A percentile compares a stretch with the other conserved stretches of the same genome.
phyloP scores from a whole-genome alignment of 306 rosid species.

The Quercus suber region DNA sequence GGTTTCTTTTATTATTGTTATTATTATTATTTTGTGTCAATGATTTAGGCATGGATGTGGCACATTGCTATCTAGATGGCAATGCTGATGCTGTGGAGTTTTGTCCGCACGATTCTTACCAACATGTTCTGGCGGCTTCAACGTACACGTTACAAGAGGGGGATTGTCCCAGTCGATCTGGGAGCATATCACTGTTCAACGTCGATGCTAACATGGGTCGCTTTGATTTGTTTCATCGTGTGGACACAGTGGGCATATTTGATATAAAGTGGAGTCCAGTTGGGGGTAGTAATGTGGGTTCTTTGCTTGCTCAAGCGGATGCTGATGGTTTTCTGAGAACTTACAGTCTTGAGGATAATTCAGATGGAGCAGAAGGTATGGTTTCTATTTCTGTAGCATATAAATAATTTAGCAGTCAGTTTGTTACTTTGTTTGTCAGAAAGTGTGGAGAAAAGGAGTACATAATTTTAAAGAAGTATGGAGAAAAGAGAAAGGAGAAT shows the following conservation, averaged over 20 bases:
- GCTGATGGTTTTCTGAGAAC: slow-evolving; percentile 82
- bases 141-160: slow-evolving; percentile 82
- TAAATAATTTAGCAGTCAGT: not conserved
- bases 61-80: slow-evolving; percentile 67
- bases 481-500: not conserved
- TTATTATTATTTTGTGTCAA: not conserved
- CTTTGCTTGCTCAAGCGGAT: slow-evolving; percentile 73
- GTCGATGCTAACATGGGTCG: slow-evolving; percentile 33
- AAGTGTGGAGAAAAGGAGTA: not conserved
- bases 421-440: not conserved
- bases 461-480: not conserved
- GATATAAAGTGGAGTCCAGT: slow-evolving; percentile 84
- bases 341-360: slow-evolving; percentile 37
- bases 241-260: slow-evolving; percentile 63
- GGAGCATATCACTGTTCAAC: slow-evolving; percentile 71
- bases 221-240: slow-evolving; percentile 46
- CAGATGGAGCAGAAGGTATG: slow-evolving; percentile 53
- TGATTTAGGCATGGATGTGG: slow-evolving; percentile 59
- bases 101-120: slow-evolving; percentile 57
- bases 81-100: slow-evolving; percentile 93
- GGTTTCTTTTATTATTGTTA: too few relatives aligned
- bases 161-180: slow-evolving; percentile 54
- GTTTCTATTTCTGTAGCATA: not conserved
- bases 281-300: slow-evolving; percentile 32
- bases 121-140: slow-evolving; percentile 67